Conservation (phyloP, 108 stramenopile species). For the Aurantiochytrium sp. region DNA sequence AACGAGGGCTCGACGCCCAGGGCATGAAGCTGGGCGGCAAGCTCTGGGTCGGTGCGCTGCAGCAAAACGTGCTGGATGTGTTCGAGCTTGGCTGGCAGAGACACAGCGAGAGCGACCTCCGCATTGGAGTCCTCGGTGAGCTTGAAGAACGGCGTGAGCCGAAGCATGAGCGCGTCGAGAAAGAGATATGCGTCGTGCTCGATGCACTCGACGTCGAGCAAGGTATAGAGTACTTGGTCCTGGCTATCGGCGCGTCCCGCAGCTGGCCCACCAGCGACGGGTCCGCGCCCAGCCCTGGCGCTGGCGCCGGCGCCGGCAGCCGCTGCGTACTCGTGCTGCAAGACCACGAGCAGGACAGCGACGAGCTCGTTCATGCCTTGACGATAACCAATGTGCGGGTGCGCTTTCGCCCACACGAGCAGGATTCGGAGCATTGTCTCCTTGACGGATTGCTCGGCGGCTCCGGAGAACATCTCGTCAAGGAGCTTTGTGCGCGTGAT, state of each 20-base stretch:
- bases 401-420: not conserved
- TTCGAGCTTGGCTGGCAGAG: not conserved
- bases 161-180: not conserved
- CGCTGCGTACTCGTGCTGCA: not conserved
- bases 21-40: not conserved
- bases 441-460: not conserved
- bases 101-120: not conserved
- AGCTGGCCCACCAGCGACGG: not conserved
- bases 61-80: conserved; percentile 14
- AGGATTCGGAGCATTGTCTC: not conserved
- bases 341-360: not conserved
- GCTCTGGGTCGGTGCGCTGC: conserved; percentile 16
- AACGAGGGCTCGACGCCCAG: conserved; percentile 17
- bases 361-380: conserved; percentile 13
- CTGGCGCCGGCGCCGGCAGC: not conserved
- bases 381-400: not conserved
- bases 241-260: not conserved
- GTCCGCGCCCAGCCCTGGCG: too few relatives aligned
- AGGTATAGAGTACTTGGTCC: not conserved
- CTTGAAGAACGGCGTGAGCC: not conserved
- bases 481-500: not conserved
- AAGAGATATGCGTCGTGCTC: conserved; percentile 1
- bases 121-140: not conserved
- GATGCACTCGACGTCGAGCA: not conserved
- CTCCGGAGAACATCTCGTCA: not conserved